Conservation (phyloP, 305 asterid species). For the Fraxinus platypoda region DNA sequence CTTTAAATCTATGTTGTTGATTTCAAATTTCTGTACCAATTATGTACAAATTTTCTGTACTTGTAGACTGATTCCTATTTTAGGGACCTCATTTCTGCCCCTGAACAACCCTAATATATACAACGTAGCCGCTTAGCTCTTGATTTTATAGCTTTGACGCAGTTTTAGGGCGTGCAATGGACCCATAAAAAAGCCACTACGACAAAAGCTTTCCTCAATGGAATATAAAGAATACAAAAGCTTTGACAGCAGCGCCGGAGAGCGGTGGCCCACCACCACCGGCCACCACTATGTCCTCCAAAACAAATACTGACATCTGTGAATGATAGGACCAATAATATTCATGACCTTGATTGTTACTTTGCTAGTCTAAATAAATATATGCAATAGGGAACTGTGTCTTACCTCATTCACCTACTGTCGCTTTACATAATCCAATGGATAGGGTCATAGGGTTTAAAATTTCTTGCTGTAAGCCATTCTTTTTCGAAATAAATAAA, state of each 20-base stretch:
- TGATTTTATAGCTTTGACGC: not conserved
- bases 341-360: not conserved
- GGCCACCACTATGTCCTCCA: not conserved
- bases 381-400: not conserved
- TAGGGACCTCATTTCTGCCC: not conserved
- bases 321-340: not conserved
- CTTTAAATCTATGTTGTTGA: too few relatives aligned
- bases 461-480: not conserved
- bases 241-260: slow-evolving; percentile 2
- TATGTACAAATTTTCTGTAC: too few relatives aligned
- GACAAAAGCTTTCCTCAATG: not conserved
- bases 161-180: not conserved
- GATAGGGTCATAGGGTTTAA: not conserved
- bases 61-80: too few relatives aligned
- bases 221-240: not conserved
- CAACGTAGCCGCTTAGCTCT: not conserved
- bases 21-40: too few relatives aligned
- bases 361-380: not conserved
- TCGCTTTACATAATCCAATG: not conserved
- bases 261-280: slow-evolving; percentile 12
- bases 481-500: too few relatives aligned
- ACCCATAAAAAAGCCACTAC: not conserved
- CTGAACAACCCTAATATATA: not conserved
- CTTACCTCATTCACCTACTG: not conserved
- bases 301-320: not conserved